Evolutionary conservation across 2,329 filamentous ascomycete genomes (phyloP), one percentile per base, ranked within the genome.

Genomic region (Elsinoe australis): DNA sequence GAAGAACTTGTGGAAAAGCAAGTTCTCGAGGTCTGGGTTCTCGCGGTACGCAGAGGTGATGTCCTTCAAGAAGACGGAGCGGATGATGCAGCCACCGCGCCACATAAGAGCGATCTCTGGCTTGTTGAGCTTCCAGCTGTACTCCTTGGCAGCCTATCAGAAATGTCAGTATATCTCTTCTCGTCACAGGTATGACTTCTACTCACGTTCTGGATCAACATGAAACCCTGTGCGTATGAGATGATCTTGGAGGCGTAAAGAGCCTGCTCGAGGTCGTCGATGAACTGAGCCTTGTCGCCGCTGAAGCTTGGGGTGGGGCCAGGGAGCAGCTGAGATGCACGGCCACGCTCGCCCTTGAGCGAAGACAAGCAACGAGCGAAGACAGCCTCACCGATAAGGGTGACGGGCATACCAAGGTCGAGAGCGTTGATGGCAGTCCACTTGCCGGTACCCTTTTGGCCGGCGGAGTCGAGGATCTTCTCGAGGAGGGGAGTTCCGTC

Each of bases 181-280:
- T 49, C 32, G 51, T 47, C 45, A 19, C 19, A 15, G 17, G 7
- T 22, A 8, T 19, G 5, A 4, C n/a, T 17, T 29, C 3, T 18
- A 69, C 81, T 71, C 71, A 89, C 87, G 74, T 94, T 85, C 76
- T 96, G 90, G 80, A 98, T 96, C 65, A 98, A 80, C 90, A 96
- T 96, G 81, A 98, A 98, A 67, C 92, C 92, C 75, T 98, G 92
- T 57, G 92, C 88, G 69, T 98, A 98, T 15, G 92, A 98, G 72
- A 98, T 95, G 68, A 98, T 98, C 85, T 98, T 98, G 65, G 90
- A 96, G 58, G 92, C 92, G 67, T 98, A 98, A 54, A 98, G 82
- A 59, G 90, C 92, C 78, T 98, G 92, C 79, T 98, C 92, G 46
- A 98, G 86, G 71, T 98, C 89, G 59, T 87, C 86, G 59, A 98